These are phyloP conservation scores for Raphanus hybrid DNA, from an alignment of 441 rosid species.

Conservation along the genomic window DNA sequence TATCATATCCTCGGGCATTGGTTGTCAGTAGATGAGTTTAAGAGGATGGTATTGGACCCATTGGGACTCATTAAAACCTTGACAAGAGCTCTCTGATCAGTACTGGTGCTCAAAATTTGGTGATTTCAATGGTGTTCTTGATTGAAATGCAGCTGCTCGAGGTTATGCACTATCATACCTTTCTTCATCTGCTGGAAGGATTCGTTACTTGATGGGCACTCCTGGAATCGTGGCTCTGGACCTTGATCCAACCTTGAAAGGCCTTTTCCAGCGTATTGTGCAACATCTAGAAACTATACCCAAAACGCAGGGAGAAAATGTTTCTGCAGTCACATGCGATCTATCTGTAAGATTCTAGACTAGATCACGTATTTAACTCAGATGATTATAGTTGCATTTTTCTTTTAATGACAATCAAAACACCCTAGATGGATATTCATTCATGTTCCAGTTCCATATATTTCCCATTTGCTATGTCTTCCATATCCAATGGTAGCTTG, in stretches of 20 bases:
- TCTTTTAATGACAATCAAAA: conserved; percentile 15
- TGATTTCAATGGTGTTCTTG: conserved; percentile 36
- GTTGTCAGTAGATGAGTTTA: conserved; percentile 9
- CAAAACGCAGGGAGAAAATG: conserved; percentile 89
- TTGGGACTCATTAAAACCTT: conserved; percentile 25
- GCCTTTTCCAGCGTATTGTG: conserved; percentile 85
- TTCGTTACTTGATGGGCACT: conserved; percentile 90
- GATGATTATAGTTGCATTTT: conserved; percentile 10
- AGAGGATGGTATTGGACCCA: conserved; percentile 19
- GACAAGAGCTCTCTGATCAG: conserved; percentile 9
- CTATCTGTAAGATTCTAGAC: conserved; percentile 79
- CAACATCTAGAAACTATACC: conserved; percentile 92
- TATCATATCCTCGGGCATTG: not conserved
- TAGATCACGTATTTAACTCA: conserved; percentile 14
- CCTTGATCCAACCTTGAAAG: conserved; percentile 86
- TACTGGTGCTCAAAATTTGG: conserved; percentile 26
- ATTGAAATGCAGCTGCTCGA: conserved; percentile 86
- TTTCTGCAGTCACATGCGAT: conserved; percentile 90
- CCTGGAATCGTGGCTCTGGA: conserved; percentile 99
- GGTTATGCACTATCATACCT: conserved; percentile 99
- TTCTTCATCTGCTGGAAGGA: conserved; percentile 98
- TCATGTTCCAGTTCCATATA: conserved; percentile 22
- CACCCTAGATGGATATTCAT: conserved; percentile 14
- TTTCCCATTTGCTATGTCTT: conserved; percentile 22
- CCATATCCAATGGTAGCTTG: conserved; percentile 15